Percentiles rank a stretch among this genome's conserved stretches.
Conservation (phyloP, 208 protist genomes). For the Porcisia deanei region DNA sequence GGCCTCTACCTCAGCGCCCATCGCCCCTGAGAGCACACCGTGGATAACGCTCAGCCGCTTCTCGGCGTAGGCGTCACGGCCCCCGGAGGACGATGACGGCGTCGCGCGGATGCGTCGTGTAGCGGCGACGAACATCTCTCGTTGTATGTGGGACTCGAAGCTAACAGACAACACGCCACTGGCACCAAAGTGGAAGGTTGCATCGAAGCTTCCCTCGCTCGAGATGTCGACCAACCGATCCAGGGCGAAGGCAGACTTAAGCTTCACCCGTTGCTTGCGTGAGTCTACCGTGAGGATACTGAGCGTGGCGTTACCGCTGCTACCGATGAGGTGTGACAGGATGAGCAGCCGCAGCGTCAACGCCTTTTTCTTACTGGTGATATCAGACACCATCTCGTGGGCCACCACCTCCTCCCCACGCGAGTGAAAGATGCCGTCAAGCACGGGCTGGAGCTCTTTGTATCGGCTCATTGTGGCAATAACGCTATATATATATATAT, state of each 20-base stretch:
- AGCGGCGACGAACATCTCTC: constrained; percentile 86
- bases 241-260: constrained; percentile 72
- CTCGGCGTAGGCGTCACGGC: constrained; percentile 12
- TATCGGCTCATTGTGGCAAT: constrained; percentile 41
- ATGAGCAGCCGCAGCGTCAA: constrained; percentile 59
- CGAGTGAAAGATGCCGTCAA: constrained; percentile 70
- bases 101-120: constrained; percentile 50
- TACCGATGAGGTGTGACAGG: constrained; percentile 49
- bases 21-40: constrained; percentile 64
- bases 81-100: constrained; percentile 7
- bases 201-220: constrained; percentile 80
- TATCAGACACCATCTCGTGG: constrained; percentile 70
- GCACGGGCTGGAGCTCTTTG: constrained; percentile 44
- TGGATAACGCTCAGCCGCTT: constrained; percentile 34
- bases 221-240: constrained; percentile 70
- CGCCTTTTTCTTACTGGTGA: constrained; percentile 43
- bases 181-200: constrained; percentile 82
- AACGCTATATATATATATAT: background rate
- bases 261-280: constrained; percentile 47
- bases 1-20: constrained; percentile 59
- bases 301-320: constrained; percentile 30
- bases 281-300: constrained; percentile 41
- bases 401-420: constrained; percentile 80
- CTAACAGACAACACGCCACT: constrained; percentile 81
- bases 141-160: constrained; percentile 90